These are phyloP conservation scores for Pythium utonaiense DNA, from an alignment of 352 stramenopile genomes.

Conservation along the genomic window DNA sequence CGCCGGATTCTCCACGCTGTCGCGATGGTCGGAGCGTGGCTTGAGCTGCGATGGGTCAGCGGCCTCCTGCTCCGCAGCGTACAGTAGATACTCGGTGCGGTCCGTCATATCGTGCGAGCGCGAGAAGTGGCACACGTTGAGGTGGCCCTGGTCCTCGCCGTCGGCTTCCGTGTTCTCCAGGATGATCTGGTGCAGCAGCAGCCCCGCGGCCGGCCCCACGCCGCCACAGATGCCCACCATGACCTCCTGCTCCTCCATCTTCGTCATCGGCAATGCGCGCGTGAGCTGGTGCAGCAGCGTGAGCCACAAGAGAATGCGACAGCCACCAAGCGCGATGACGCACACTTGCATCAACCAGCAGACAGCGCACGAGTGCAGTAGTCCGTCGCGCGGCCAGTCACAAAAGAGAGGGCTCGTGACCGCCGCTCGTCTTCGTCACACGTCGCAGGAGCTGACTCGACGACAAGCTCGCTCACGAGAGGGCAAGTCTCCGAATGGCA, in stretches of 20 bases:
- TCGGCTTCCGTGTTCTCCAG: conserved; percentile 63
- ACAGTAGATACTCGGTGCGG: conserved; percentile 55
- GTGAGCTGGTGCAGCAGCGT: conserved; percentile 8
- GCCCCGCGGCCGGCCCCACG: conserved; percentile 59
- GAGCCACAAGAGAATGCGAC: conserved; percentile 13
- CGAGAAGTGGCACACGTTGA: conserved; percentile 70
- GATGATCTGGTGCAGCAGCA: conserved; percentile 74
- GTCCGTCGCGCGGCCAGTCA: too few relatives aligned
- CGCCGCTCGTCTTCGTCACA: background rate
- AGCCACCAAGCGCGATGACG: conserved; percentile 19
- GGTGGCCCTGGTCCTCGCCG: conserved; percentile 59
- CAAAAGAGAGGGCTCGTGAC: background rate
- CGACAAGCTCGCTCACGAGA: background rate
- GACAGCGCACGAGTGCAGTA: too few relatives aligned
- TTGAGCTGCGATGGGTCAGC: conserved; percentile 3
- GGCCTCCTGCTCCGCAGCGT: conserved; percentile 9
- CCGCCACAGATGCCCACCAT: conserved; percentile 74
- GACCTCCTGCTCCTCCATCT: conserved; percentile 39
- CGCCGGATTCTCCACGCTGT: conserved; percentile 56
- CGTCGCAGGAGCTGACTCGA: background rate
- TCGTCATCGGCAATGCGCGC: conserved; percentile 21
- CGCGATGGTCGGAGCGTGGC: background rate
- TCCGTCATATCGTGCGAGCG: conserved; percentile 76
- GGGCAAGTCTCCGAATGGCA: conserved; percentile 1
- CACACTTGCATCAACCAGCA: conserved; percentile 21